Base-by-base conservation (phyloP, 345 rosid genomes). In the Cardamine resedifolia region DNA sequence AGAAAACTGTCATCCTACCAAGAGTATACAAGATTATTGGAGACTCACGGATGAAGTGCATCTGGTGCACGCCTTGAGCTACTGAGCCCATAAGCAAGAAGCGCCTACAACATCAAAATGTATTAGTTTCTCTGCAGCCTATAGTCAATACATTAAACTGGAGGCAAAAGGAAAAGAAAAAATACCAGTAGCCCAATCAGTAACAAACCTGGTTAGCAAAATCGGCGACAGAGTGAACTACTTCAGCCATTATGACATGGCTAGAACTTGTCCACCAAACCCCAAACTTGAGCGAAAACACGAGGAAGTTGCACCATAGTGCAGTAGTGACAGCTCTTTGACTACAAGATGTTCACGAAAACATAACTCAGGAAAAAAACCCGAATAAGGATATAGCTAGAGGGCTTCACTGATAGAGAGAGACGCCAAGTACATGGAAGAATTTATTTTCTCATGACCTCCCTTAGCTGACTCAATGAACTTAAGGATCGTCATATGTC, bases 51-150 rank as follows among this genome's bases (percentile, higher is more conserved):
- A 77, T 95, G 99, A 76, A 95, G 77, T 66, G 97, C 97, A 85
- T 95, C 99, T 7, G 97, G 99, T 38, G 96, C 99, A 52, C 96
- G 99, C 75, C 96, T 91, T 78, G 99, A 95, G 82, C 99, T 95
- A 81, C 85, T 83, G 78, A 95, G 80, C 57, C 97, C 99, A 85
- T 91, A 95, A 81, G 97, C 96, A 77, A 95, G 96, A 83, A 95
- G 92, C 4, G 81, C 96, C 99, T 95, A 81, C 62, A 83, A 75
- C 77, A 74, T 73, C 62, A 76, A 82, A 64, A 81, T 55, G 45
- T 33, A 79, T 84, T 70, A 87, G 84, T 55, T 81, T 68, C 81
- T 74, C 75, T 53, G 48, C 75, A 74, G 60, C 76, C 30, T 66
- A 20, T 70, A 64, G 28, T 73, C 36, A 61, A 63, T 21, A 56